These are phyloP conservation scores for Colletotrichum tropicale DNA, from an alignment of 2,329 filamentous ascomycete species.

Conservation along the genomic window DNA sequence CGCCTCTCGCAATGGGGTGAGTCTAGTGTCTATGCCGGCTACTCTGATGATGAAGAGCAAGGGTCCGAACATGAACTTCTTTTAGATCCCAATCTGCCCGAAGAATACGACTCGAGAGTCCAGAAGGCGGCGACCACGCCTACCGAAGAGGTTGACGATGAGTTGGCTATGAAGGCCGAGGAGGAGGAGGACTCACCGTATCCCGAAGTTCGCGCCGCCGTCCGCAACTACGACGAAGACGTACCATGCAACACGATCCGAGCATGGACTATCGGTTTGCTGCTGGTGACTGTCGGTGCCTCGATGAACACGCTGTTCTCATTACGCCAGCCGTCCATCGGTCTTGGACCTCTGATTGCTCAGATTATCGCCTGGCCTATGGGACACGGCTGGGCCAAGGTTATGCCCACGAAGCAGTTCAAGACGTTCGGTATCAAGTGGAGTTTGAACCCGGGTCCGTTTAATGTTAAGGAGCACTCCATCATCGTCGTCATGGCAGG, in stretches of 20 bases:
- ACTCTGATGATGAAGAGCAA: slow-evolving; percentile 48
- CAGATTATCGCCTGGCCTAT: slow-evolving; percentile 70
- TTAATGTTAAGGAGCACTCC: slow-evolving; percentile 73
- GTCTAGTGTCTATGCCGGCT: slow-evolving; percentile 36
- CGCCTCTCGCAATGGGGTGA: slow-evolving; percentile 46
- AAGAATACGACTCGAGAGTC: slow-evolving; percentile 43
- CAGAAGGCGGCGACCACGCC: neutral
- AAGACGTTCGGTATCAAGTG: slow-evolving; percentile 57
- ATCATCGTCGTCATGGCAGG: slow-evolving; percentile 75
- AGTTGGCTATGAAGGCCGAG: slow-evolving; percentile 37
- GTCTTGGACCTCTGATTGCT: slow-evolving; percentile 64
- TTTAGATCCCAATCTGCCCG: slow-evolving; percentile 57
- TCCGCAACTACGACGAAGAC: slow-evolving; percentile 68
- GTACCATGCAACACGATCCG: slow-evolving; percentile 70
- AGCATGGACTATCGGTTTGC: slow-evolving; percentile 67
- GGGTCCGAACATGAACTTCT: slow-evolving; percentile 60
- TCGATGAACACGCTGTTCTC: slow-evolving; percentile 69
- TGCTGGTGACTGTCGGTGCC: slow-evolving; percentile 60
- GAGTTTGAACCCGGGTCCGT: slow-evolving; percentile 70
- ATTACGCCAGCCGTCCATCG: slow-evolving; percentile 65
- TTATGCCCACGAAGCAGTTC: slow-evolving; percentile 56
- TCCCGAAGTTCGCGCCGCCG: slow-evolving; percentile 68
- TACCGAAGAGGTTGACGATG: slow-evolving; percentile 32
- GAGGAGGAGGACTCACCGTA: slow-evolving; percentile 67
- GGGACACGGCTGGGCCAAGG: slow-evolving; percentile 63